A percentile compares a stretch with the other conserved stretches of the same genome.
These are phyloP conservation scores for Rhynchospora breviuscula DNA, from an alignment of 176 grass and related monocot genomes.

Conservation along the genomic window DNA sequence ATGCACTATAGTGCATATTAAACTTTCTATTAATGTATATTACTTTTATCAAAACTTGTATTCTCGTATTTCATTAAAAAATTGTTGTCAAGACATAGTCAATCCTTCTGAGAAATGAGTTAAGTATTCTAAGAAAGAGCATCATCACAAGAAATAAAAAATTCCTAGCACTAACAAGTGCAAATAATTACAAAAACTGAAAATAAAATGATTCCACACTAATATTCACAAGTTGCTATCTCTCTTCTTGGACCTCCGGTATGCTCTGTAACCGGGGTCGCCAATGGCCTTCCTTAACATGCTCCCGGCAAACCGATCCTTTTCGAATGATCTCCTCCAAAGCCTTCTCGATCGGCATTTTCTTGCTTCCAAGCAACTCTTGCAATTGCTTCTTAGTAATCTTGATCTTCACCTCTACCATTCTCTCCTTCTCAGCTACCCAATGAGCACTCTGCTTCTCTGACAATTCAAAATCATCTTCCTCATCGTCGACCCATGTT, in stretches of 20 bases:
- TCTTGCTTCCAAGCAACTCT: slow-evolving; percentile 33
- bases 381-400: slow-evolving; percentile 34
- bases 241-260: not conserved
- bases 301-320: not conserved
- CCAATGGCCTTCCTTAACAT: slow-evolving; percentile 9
- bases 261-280: not conserved
- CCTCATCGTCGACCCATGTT: slow-evolving; percentile 16
- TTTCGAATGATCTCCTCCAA: slow-evolving; percentile 11
- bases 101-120: not conserved
- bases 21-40: not conserved
- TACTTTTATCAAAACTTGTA: not conserved
- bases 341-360: not conserved
- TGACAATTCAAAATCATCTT: not conserved
- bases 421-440: not conserved
- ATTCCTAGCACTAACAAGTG: not conserved
- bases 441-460: not conserved
- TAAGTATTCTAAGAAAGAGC: not conserved
- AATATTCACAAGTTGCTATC: not conserved
- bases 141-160: not conserved
- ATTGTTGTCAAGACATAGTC: not conserved
- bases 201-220: not conserved
- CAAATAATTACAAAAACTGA: not conserved
- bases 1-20: too few species aligned
- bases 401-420: slow-evolving; percentile 36
- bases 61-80: not conserved